Conservation (phyloP, 1,284 basidiomycete genomes). For the Leccinum pallidistipes region DNA sequence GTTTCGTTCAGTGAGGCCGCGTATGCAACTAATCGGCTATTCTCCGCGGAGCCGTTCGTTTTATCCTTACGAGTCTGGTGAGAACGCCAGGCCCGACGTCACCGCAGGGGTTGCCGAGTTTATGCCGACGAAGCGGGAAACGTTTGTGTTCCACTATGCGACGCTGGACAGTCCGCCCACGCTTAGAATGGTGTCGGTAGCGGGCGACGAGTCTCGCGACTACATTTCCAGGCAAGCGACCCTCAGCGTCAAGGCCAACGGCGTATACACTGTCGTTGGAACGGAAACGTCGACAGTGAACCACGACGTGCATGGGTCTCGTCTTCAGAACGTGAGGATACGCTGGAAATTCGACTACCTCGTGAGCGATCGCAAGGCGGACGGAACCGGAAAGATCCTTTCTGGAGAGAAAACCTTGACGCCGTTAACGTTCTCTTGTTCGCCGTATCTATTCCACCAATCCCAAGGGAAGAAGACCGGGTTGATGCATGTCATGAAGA, state of each 20-base stretch:
- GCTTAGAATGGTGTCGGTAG: constrained; percentile 63
- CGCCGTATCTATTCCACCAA: constrained; percentile 63
- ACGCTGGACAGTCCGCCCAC: constrained; percentile 67
- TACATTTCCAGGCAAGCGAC: constrained; percentile 71
- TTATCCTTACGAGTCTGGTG: constrained; percentile 29
- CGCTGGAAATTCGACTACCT: constrained; percentile 79
- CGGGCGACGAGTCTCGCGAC: constrained; percentile 65
- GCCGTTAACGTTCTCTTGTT: constrained; percentile 71
- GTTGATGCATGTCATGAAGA: constrained; percentile 68
- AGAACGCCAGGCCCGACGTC: constrained; percentile 25
- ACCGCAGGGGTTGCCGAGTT: constrained; percentile 57
- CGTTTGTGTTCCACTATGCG: constrained; percentile 69
- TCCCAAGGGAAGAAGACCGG: constrained; percentile 64
- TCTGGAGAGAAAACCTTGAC: constrained; percentile 69
- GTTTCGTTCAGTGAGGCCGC: constrained; percentile 59
- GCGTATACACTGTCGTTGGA: constrained; percentile 72
- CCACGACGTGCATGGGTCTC: constrained; percentile 15
- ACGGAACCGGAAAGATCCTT: constrained; percentile 45
- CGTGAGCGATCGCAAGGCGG: constrained; percentile 56
- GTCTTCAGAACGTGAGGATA: constrained; percentile 40
- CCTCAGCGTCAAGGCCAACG: constrained; percentile 63
- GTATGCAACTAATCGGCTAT: constrained; percentile 59
- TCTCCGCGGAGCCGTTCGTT: constrained; percentile 37
- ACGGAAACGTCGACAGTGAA: constrained; percentile 43
- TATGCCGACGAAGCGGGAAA: constrained; percentile 54